Conservation (phyloP, 768 basidiomycete genomes). For the Suillus decipiens region DNA sequence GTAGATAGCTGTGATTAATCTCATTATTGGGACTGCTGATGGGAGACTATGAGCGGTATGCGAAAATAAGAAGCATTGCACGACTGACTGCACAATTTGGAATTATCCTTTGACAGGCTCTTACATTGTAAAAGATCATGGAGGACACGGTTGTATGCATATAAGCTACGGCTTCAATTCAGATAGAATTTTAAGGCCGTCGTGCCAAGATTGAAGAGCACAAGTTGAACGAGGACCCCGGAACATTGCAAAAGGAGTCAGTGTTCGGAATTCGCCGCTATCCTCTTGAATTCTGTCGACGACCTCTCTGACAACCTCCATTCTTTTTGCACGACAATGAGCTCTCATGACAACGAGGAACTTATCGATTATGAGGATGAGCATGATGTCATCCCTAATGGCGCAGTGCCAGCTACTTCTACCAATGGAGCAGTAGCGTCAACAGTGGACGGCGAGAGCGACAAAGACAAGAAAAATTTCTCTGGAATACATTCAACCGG, state of each 20-base stretch:
- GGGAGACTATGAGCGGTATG: too few species aligned
- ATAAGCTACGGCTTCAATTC: not conserved
- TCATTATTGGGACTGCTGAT: too few species aligned
- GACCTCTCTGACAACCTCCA: slow-evolving; percentile 30
- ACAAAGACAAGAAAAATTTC: slow-evolving; percentile 95
- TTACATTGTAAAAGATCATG: not conserved
- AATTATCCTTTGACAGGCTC: too few species aligned
- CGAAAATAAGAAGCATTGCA: too few species aligned
- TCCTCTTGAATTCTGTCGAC: slow-evolving; percentile 23
- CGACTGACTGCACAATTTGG: too few species aligned
- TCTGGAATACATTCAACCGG: slow-evolving; percentile 99
- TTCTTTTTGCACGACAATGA: slow-evolving; percentile 51
- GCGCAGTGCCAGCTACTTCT: slow-evolving; percentile 45
- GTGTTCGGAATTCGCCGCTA: not conserved
- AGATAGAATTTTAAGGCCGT: not conserved
- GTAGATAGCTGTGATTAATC: too few species aligned
- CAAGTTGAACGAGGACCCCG: not conserved
- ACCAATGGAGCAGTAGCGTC: slow-evolving; percentile 50
- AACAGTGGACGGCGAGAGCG: slow-evolving; percentile 52
- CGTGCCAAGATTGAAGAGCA: not conserved
- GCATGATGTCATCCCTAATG: slow-evolving; percentile 72
- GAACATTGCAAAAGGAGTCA: not conserved
- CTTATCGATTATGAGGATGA: slow-evolving; percentile 96
- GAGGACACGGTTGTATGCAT: not conserved
- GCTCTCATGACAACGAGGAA: slow-evolving; percentile 85